Percentiles rank a stretch among this genome's conserved stretches.
These are phyloP conservation scores for Colletotrichum caudatum DNA, from an alignment of 2,329 filamentous ascomycete genomes.

Conservation along the genomic window DNA sequence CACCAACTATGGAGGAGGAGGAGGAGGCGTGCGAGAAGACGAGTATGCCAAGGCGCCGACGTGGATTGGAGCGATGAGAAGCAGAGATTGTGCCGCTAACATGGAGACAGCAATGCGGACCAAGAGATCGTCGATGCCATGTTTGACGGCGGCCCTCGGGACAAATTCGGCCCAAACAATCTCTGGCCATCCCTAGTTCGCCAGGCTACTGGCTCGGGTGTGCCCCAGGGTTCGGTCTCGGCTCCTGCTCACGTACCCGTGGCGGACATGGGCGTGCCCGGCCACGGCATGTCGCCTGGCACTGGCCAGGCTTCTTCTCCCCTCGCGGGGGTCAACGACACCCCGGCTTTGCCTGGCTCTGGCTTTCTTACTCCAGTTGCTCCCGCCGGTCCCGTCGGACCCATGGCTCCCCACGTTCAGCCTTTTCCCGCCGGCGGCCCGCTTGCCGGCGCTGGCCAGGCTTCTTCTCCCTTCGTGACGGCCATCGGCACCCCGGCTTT, in stretches of 20 bases:
- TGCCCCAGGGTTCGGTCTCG: too few species aligned
- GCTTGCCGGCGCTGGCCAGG: neutral
- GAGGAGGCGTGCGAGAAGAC: neutral
- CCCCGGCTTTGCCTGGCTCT: neutral
- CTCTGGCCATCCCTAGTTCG: too few species aligned
- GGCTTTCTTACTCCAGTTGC: neutral
- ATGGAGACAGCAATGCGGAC: neutral
- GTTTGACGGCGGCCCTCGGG: too few species aligned
- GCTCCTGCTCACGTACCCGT: too few species aligned
- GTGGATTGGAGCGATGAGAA: neutral
- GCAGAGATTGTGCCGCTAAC: neutral
- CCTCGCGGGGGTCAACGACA: neutral
- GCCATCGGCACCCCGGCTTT: neutral
- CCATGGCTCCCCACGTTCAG: neutral
- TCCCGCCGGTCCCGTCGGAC: rapidly evolving
- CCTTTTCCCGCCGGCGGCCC: neutral
- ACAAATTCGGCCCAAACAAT: too few species aligned
- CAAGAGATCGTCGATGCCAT: rapidly evolving
- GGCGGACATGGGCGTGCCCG: too few species aligned
- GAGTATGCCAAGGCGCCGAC: neutral
- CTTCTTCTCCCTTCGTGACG: too few species aligned
- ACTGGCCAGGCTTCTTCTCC: neutral
- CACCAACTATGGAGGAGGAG: neutral
- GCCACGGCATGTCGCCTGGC: too few species aligned
- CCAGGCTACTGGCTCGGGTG: too few species aligned